Evolutionary conservation across 2,329 filamentous ascomycete species (phyloP), one percentile per base, ranked within the genome.

Genomic region (Fusarium sp.): DNA sequence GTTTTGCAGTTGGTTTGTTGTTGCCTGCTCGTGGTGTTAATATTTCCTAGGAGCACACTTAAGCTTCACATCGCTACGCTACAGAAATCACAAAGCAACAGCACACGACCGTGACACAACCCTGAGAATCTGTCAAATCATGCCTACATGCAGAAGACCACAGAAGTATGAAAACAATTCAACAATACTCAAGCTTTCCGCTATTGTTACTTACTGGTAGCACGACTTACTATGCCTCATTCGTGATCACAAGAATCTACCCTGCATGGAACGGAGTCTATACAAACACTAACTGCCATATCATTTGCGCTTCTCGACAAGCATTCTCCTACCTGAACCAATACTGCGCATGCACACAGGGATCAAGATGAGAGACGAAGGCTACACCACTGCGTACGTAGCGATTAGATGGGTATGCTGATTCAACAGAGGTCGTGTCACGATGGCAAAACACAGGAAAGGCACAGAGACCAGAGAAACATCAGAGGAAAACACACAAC

Each of bases 231-330:
- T 27, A 27, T 11, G 27, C n/a, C 32, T 40, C 18, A 38, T 13
- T n/a, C 24, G n/a, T 7, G 12, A 20, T 16, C n/a, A 29, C 44
- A 49, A 20, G 29, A 27, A 38, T n/a, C 24, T 49, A 40, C 90
- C 91, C 93, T 84, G 86, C 87, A 88, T 88, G 27, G 8, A 40
- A 29, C 13, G 7, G 48, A 25, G 16, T n/a, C 9, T 18, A 38
- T 38, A 38, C 34, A 13, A 40, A 7, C 32, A 20, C 8, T n/a
- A 18, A 18, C 30, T 12, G 32, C 11, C 25, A 20, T 12, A 27
- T 52, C 9, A 18, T 27, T n/a, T 46, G 18, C 4, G 24, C 25
- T 46, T 29, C 44, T 29, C 11, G 13, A n/a, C 22, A 34, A 41
- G 32, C 32, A 8, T 15, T 25, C 18, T 20, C 34, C 18, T 38